Percentiles rank a stretch among this genome's conserved stretches.
Conservation (phyloP, 192 early-diverging fungal species). For the Umbelopsis isabellina region DNA sequence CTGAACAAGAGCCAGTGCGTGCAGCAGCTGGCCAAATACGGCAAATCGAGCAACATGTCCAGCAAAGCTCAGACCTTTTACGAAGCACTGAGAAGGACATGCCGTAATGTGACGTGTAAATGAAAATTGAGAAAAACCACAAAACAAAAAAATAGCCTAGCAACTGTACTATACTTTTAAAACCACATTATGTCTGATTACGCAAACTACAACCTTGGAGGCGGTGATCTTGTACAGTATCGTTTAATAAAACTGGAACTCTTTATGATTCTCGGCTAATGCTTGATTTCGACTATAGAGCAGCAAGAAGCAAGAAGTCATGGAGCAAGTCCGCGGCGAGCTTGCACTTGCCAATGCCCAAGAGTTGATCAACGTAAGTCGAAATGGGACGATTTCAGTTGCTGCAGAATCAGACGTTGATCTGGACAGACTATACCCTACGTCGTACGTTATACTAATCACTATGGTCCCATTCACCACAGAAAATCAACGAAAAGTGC, state of each 20-base stretch:
- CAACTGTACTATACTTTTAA: neutral
- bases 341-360: constrained; percentile 83
- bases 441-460: neutral
- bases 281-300: constrained; percentile 21
- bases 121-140: constrained; percentile 2
- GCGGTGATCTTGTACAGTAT: constrained; percentile 17
- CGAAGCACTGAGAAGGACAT: neutral
- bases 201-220: constrained; percentile 20
- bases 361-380: constrained; percentile 75
- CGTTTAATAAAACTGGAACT: neutral
- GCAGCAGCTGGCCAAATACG: neutral
- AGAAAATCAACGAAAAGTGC: constrained; percentile 92
- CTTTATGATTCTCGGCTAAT: neutral
- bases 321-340: constrained; percentile 76
- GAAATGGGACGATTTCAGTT: too few relatives aligned
- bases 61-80: neutral
- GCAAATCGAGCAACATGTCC: neutral
- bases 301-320: constrained; percentile 73
- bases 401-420: neutral
- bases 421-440: neutral
- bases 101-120: constrained; percentile 16
- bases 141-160: constrained; percentile 5
- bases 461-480: constrained; percentile 12
- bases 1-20: neutral
- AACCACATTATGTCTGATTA: constrained; percentile 17